phyloP scores from a whole-genome alignment of 2,329 filamentous ascomycete genomes.

The Penicillium sp. region DNA sequence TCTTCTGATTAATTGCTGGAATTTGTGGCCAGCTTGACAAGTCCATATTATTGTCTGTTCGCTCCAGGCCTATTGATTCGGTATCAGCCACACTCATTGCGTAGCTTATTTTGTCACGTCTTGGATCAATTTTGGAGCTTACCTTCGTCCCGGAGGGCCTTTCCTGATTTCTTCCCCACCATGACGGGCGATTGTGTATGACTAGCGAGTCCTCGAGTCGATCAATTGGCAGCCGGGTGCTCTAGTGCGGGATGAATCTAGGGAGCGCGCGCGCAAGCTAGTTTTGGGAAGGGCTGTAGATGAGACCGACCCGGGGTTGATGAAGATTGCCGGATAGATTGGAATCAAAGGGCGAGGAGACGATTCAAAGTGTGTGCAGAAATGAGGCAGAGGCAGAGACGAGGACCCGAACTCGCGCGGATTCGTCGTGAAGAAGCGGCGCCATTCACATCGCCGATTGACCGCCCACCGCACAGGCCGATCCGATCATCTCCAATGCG shows the following conservation, averaged over 20 bases:
- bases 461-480: slow-evolving; percentile 32
- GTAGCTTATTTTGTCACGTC: not conserved
- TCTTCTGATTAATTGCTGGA: slow-evolving; percentile 96
- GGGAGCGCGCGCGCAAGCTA: slow-evolving; percentile 14
- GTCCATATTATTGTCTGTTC: slow-evolving; percentile 98
- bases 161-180: slow-evolving; percentile 70
- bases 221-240: slow-evolving; percentile 10
- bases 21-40: slow-evolving; percentile 92
- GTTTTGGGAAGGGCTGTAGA: not conserved
- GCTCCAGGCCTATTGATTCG: slow-evolving; percentile 72
- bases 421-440: slow-evolving; percentile 14
- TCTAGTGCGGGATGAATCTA: slow-evolving; percentile 15
- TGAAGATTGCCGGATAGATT: not conserved
- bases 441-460: slow-evolving; percentile 21
- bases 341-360: not conserved
- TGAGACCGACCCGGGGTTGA: not conserved
- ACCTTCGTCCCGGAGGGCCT: slow-evolving; percentile 65
- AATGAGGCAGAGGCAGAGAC: not conserved
- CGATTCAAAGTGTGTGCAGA: not conserved
- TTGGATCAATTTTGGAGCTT: slow-evolving; percentile 14
- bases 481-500: slow-evolving; percentile 18
- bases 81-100: slow-evolving; percentile 11
- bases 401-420: slow-evolving; percentile 5
- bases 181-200: slow-evolving; percentile 45
- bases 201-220: slow-evolving; percentile 1